Evolutionary conservation across 2,329 filamentous ascomycete species (phyloP).

Genomic region (Colletotrichum sublineola): DNA sequence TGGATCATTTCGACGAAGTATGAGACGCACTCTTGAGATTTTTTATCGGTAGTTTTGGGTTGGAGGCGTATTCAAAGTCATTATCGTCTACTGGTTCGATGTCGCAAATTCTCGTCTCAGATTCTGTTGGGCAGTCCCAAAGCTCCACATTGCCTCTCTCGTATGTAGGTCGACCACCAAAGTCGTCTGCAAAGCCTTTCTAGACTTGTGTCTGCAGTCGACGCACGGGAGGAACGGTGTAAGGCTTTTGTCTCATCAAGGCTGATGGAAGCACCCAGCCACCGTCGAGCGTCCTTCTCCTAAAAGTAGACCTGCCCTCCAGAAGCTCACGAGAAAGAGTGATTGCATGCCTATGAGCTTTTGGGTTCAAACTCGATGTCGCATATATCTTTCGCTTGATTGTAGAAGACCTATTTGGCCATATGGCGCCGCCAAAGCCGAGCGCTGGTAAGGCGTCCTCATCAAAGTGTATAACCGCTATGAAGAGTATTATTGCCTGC

Average conservation of each 20-base stretch:
- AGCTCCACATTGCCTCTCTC: constrained; percentile 62
- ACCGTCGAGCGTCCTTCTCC: constrained; percentile 64
- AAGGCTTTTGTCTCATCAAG: constrained; percentile 63
- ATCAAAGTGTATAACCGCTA: constrained; percentile 66
- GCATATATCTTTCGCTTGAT: constrained; percentile 63
- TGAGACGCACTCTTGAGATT: constrained; percentile 50
- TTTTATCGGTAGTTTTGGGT: constrained; percentile 52
- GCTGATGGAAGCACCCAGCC: constrained; percentile 64
- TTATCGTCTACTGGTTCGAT: neutral
- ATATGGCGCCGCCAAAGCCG: constrained; percentile 62
- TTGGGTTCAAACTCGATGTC: constrained; percentile 66
- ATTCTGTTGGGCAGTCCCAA: constrained; percentile 61
- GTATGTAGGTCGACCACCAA: constrained; percentile 67
- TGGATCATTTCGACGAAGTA: constrained; percentile 48
- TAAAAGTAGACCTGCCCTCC: constrained; percentile 62
- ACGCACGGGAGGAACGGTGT: constrained; percentile 49
- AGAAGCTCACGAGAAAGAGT: constrained; percentile 68
- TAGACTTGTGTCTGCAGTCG: constrained; percentile 43
- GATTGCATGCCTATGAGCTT: constrained; percentile 63
- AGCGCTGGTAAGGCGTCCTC: constrained; percentile 59
- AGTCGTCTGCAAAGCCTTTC: constrained; percentile 59
- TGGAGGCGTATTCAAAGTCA: constrained; percentile 7
- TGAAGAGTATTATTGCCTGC: constrained; percentile 67
- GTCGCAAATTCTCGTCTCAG: constrained; percentile 64
- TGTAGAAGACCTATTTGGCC: constrained; percentile 64